These are phyloP conservation scores for Wilhelminamyces savonicus DNA, from an alignment of 805 yeast genomes.

Conservation along the genomic window DNA sequence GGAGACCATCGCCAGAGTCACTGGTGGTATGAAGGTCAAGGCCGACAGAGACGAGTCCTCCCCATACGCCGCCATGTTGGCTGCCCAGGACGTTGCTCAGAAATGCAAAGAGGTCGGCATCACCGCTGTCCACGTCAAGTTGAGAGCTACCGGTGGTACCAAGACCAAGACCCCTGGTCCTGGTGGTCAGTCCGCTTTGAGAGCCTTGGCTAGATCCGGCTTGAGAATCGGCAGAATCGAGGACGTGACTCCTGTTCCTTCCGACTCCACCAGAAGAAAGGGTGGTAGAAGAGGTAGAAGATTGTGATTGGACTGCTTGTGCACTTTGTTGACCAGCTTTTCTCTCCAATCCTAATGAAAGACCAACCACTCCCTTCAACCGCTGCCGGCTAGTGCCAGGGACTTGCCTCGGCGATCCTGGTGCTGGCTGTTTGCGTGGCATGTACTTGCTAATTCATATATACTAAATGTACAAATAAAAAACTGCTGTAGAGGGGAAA, in stretches of 20 bases:
- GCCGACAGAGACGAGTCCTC: constrained; percentile 99
- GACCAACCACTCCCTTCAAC: constrained; percentile 7
- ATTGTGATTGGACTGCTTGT: constrained; percentile 46
- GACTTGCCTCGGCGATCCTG: constrained; percentile 3
- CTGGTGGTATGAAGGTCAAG: constrained; percentile 99
- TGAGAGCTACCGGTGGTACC: constrained; percentile 99
- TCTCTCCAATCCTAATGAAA: constrained; percentile 28
- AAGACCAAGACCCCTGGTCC: constrained; percentile 99
- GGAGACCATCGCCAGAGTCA: constrained; percentile 99
- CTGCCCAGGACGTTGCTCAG: constrained; percentile 99
- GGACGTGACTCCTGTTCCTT: constrained; percentile 99
- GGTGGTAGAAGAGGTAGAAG: constrained; percentile 99
- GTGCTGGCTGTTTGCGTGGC: not conserved
- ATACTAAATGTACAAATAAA: constrained; percentile 8
- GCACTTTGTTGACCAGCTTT: not conserved
- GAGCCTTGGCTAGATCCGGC: constrained; percentile 99
- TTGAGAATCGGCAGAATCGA: constrained; percentile 99
- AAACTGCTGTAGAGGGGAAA: too few relatives aligned
- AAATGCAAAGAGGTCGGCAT: constrained; percentile 99
- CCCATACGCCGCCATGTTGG: constrained; percentile 99
- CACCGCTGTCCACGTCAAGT: constrained; percentile 98
- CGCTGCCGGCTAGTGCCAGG: constrained; percentile 7
- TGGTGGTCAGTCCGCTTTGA: constrained; percentile 99
- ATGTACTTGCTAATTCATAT: constrained; percentile 3
- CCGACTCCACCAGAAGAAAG: constrained; percentile 99